Base-by-base conservation (phyloP, 305 asterid genomes). In the Withania somnifera region DNA sequence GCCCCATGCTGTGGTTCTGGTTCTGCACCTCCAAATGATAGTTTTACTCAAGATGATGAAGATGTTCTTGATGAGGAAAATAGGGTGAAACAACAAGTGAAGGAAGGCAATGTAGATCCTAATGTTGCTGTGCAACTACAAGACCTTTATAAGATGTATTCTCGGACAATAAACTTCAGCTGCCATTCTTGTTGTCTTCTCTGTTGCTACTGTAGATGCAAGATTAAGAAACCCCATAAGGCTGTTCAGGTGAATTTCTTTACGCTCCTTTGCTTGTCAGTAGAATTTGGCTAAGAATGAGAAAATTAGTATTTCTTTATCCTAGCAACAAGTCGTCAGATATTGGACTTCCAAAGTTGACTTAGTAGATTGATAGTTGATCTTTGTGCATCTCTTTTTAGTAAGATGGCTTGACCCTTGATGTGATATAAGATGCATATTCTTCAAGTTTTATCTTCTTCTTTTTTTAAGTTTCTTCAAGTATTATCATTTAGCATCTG, bases 61-160 rank as follows among this genome's bases (percentile, higher is more conserved):
- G 47, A 58, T 66, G 75, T 63, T 81, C 80, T 84, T 67, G 89
- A 84, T 60, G 90, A 88, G 81, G 90, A 88, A 83, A 84, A 81
- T 50, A 40, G 50, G 67, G 85, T 85, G 69, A 88, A 83, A 78
- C 85, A 77, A 81, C 86, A 86, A 80, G 81, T 50, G 10, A 38
- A 73, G 15, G 86, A 80, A 53, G 89, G 86, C 60, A 50, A 52
- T 20, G 15, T 77, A 56, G 90, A 86, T 84, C 86, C 89, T 42
- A 81, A 86, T 82, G 79, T 84, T 20, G 89, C 86, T 32, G 90
- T 88, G 60, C 89, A 86, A 78, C 77, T 84, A 75, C 87, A 76
- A 4, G 89, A 84, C 17, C 71, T 88, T 34, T 54, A 30, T 42
- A 80, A 79, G 81, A 34, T 51, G 71, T 80, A 69, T 36, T 42